phyloP scores from a whole-genome alignment of 2,329 filamentous ascomycete species.

The Mycosphaerella sp. region DNA sequence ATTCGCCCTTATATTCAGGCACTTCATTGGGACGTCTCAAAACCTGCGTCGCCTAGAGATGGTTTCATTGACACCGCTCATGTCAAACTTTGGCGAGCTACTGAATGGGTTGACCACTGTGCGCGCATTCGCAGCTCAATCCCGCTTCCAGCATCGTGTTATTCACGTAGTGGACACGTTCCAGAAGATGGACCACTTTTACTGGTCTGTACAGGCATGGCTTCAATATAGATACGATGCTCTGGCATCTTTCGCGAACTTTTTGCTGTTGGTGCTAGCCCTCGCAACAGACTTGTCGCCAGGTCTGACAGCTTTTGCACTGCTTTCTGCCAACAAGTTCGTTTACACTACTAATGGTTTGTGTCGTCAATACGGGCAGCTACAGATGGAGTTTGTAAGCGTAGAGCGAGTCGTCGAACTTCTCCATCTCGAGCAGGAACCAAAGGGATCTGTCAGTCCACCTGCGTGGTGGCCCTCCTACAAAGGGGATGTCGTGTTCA shows the following conservation, averaged over 20 bases:
- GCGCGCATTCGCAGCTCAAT: constrained; percentile 71
- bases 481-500: constrained; percentile 66
- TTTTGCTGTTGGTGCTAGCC: constrained; percentile 66
- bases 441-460: constrained; percentile 59
- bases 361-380: constrained; percentile 72
- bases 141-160: constrained; percentile 72
- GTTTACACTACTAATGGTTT: constrained; percentile 65
- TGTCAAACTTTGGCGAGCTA: constrained; percentile 87
- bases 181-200: constrained; percentile 94
- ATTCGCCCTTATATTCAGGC: constrained; percentile 68
- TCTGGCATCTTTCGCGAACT: constrained; percentile 66
- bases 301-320: constrained; percentile 75
- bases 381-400: constrained; percentile 89
- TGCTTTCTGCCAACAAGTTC: constrained; percentile 64
- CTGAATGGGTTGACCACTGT: constrained; percentile 82
- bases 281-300: constrained; percentile 68
- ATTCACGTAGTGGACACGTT: constrained; percentile 79
- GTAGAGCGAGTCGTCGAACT: constrained; percentile 83
- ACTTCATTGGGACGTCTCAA: constrained; percentile 77
- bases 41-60: constrained; percentile 79
- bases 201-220: constrained; percentile 83
- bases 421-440: constrained; percentile 70
- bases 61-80: constrained; percentile 79
- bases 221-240: constrained; percentile 71
- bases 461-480: constrained; percentile 72